Evolutionary conservation across 129 eudicot species (phyloP), one percentile per base, ranked within the genome.

Genomic region (Helianthus tuberosus): DNA sequence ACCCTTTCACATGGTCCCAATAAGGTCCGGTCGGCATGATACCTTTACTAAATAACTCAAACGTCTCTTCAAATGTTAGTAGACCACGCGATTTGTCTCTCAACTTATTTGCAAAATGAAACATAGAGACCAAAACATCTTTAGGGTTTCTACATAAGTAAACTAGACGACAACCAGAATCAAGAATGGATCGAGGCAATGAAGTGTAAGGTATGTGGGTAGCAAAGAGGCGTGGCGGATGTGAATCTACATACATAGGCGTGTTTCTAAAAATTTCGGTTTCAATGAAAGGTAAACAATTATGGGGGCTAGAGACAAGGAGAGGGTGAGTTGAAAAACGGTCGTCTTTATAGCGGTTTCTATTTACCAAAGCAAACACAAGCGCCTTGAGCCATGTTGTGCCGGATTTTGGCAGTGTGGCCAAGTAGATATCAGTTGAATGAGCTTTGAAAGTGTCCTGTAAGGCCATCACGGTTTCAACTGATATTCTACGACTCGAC

Each of bases 321-420:
- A 76, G 27, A 58, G 85, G 74, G 38, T 73, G 77, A 25, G 61
- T 27, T 73, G 69, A 25, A 72, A n/a, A 46, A n/a, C 47, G 5
- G 39, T 63, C 17, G 39, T 43, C 12, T 47, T 60, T 60, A 13
- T 66, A 62, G 2, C 3, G 7, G 50, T 48, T 61, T 60, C 81
- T 52, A 51, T 68, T 78, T 47, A 74, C 73, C 3, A 78, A 77
- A 15, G 86, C 77, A 27, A 74, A 74, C 35, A 50, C 66, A 3
- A 74, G 65, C 0, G 87, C 79, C 63, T 83, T 83, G 23, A 83
- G 48, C 87, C 84, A 78, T 11, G 87, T 83, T 10, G 83, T 79
- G 1, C 87, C 87, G 11, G 74, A 39, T 64, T 79, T 74, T 16
- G 75, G 87, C 23, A 60, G 5, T 39, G 80, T 74, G 49, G 68